phyloP scores from a whole-genome alignment of 805 yeast species.

The Pichia eremophila region DNA sequence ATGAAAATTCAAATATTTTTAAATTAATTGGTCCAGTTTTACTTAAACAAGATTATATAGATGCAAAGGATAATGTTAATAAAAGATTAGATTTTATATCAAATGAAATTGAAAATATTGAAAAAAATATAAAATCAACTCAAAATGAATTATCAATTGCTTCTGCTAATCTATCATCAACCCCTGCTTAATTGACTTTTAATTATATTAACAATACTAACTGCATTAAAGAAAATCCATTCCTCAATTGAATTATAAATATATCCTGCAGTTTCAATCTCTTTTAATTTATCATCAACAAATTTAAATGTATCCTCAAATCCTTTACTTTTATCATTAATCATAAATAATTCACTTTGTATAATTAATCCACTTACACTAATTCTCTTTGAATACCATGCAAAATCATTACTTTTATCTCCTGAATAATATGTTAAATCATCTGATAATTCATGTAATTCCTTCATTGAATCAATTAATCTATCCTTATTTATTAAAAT shows the following conservation, averaged over 20 bases:
- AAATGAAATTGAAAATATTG: constrained; percentile 71
- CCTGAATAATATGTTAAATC: constrained; percentile 77
- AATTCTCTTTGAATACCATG: constrained; percentile 88
- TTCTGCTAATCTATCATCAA: constrained; percentile 14
- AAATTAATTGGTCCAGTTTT: constrained; percentile 89
- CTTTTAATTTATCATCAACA: constrained; percentile 49
- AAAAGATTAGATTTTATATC: constrained; percentile 86
- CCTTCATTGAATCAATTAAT: constrained; percentile 45
- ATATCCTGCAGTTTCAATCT: constrained; percentile 45
- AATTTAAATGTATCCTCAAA: constrained; percentile 53
- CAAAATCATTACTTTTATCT: constrained; percentile 69
- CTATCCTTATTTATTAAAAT: constrained; percentile 55
- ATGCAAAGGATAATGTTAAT: constrained; percentile 74
- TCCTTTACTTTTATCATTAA: constrained; percentile 55
- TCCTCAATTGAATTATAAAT: constrained; percentile 61
- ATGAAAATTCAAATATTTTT: constrained; percentile 67
- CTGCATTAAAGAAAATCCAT: constrained; percentile 64
- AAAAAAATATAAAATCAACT: constrained; percentile 49
- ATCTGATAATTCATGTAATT: constrained; percentile 68
- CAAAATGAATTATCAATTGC: constrained; percentile 29
- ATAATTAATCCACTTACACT: constrained; percentile 63
- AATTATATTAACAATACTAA: constrained; percentile 55
- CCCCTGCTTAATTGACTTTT: constrained; percentile 64
- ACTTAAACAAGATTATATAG: constrained; percentile 77
- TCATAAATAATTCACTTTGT: constrained; percentile 69